These are phyloP conservation scores for Leucosporidium yakuticum DNA, from an alignment of 768 basidiomycete species.

Conservation along the genomic window DNA sequence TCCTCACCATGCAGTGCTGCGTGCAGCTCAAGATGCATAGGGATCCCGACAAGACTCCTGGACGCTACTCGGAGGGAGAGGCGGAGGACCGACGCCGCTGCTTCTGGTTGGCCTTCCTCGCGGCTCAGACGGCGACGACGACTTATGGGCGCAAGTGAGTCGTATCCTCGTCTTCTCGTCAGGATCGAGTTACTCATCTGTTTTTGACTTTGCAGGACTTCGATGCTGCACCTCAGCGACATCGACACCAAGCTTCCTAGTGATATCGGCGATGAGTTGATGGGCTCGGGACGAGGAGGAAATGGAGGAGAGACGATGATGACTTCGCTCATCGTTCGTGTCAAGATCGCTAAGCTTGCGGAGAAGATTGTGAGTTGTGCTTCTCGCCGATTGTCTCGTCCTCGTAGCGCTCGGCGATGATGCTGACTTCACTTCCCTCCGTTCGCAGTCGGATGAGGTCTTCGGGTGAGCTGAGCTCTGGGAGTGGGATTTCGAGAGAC, in stretches of 20 bases:
- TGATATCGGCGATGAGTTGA: background rate
- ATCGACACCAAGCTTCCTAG: slow-evolving; percentile 1
- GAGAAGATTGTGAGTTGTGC: slow-evolving; percentile 1
- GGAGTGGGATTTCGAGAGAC: too few relatives aligned
- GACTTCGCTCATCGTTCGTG: background rate
- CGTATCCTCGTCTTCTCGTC: background rate
- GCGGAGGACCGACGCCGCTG: slow-evolving; percentile 3
- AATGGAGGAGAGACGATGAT: background rate
- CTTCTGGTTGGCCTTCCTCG: background rate
- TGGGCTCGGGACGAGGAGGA: background rate
- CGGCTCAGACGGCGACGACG: background rate
- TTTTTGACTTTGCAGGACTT: background rate
- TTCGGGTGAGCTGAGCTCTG: background rate
- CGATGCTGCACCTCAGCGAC: slow-evolving; percentile 5
- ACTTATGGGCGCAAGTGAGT: background rate
- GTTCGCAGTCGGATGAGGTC: slow-evolving; percentile 4
- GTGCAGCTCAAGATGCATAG: slow-evolving; percentile 8
- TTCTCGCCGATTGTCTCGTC: background rate
- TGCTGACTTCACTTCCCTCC: background rate
- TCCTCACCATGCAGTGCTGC: slow-evolving; percentile 1
- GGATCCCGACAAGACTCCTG: background rate
- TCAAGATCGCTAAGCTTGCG: background rate
- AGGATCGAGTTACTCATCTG: background rate
- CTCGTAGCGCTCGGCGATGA: too few relatives aligned
- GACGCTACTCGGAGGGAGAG: background rate